phyloP scores from a whole-genome alignment of 148 eudicot species.

The Cornus kousa region DNA sequence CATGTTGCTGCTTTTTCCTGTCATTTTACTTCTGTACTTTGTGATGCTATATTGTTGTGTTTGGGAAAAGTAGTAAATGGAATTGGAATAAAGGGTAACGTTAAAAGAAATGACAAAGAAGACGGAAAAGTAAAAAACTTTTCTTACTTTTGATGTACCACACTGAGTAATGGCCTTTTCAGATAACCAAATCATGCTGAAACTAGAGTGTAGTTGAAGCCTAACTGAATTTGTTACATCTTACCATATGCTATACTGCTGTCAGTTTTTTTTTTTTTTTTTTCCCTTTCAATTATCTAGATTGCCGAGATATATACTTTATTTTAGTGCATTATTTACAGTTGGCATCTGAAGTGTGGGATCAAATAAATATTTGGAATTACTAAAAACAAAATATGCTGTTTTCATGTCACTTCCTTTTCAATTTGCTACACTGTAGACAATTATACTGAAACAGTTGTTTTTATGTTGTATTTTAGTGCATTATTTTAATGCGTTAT shows the following conservation, averaged over 20 bases:
- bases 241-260: background rate
- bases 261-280: background rate
- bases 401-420: background rate
- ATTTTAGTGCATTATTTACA: background rate
- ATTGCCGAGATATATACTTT: background rate
- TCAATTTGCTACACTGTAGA: background rate
- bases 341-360: background rate
- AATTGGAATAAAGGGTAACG: background rate
- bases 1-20: background rate
- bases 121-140: background rate
- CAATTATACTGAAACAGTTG: background rate
- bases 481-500: background rate
- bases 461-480: too few species aligned
- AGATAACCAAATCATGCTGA: background rate
- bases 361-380: background rate
- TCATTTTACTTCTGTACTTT: background rate
- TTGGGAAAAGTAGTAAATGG: background rate
- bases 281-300: background rate
- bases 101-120: background rate
- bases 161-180: too few species aligned
- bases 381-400: too few species aligned
- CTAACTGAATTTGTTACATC: background rate
- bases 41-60: background rate
- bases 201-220: background rate
- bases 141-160: background rate